Evolutionary conservation across 768 basidiomycete genomes (phyloP).

Genomic region (Lactarius indigo): DNA sequence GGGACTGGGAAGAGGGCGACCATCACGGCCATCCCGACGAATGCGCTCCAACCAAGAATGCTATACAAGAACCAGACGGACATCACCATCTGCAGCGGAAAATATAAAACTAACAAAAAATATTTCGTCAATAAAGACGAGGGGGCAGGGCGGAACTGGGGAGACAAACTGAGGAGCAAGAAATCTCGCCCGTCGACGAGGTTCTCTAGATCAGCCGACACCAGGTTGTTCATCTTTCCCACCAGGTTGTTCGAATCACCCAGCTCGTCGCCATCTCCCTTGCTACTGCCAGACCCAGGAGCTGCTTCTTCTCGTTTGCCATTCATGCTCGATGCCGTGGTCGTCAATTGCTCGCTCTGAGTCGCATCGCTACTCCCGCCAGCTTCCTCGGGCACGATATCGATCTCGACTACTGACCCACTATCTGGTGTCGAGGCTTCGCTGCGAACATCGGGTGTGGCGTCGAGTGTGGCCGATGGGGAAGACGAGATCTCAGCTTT

Average conservation of each 20-base stretch:
- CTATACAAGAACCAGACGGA: constrained; percentile 41
- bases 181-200: constrained; percentile 33
- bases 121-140: not conserved
- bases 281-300: not conserved
- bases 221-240: constrained; percentile 75
- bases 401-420: constrained; percentile 25
- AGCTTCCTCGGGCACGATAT: not conserved
- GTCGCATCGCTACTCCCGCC: constrained; percentile 21
- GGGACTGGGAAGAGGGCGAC: constrained; percentile 42
- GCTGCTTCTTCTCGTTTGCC: constrained; percentile 17
- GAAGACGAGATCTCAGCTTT: constrained; percentile 37
- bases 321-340: constrained; percentile 20
- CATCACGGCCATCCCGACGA: constrained; percentile 42
- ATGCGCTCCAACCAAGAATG: constrained; percentile 48
- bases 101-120: constrained; percentile 29
- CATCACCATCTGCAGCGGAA: constrained; percentile 41
- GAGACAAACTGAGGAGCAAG: constrained; percentile 17
- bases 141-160: not conserved
- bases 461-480: constrained; percentile 24
- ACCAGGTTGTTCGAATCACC: constrained; percentile 45
- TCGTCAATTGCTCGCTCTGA: constrained; percentile 22
- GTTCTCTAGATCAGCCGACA: constrained; percentile 55
- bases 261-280: constrained; percentile 1
- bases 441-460: constrained; percentile 27
- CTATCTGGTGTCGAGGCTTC: constrained; percentile 27